Evolutionary conservation across 2,329 filamentous ascomycete genomes (phyloP), one percentile per base, ranked within the genome.

Genomic region (Aspergillus novofumigatus): DNA sequence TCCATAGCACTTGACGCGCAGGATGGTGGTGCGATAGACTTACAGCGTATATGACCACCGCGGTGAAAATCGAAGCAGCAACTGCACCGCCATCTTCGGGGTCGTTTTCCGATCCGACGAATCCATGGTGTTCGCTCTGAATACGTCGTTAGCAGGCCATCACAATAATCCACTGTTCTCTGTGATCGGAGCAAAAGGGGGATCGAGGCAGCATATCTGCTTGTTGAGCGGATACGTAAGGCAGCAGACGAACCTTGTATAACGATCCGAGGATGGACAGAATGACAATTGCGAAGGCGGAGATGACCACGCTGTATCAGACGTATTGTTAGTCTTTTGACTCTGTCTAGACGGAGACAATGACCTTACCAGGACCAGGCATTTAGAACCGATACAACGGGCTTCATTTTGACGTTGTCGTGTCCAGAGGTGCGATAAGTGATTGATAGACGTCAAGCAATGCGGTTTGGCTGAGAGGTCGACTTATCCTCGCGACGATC

Each of bases 21-120:
- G n/a, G 25, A 38, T 7, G 26, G 35, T 8, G 8, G n/a, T 25
- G 1, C 5, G 20, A 11, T 28, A 57, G 54, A 85, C 90, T 64
- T 87, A 97, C 93, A 65, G 82, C 85, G 72, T 97, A 97, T 70
- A 97, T 88, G 53, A 91, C 80, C 45, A 97, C 92, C 45, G 93
- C 91, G 26, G 86, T 87, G 69, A 96, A 97, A 54, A 97, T 87
- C 28, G 92, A 93, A 26, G 83, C 85, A 4, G 93, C 91, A 50
- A 97, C 91, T 38, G 86, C 90, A 60, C 82, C 81, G 56, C 89
- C 89, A 68, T 96, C 83, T 63, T 87, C 78, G 7, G 88, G 90
- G 57, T 84, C 80, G 55, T 89, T 84, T 51, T 82, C 83, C 54
- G 86, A 85, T 62, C 93, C 93, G 69, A 92, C 87, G 74, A 97